Evolutionary conservation across 1,139 yeast genomes (phyloP).

Genomic region (Blastobotrys apis): DNA sequence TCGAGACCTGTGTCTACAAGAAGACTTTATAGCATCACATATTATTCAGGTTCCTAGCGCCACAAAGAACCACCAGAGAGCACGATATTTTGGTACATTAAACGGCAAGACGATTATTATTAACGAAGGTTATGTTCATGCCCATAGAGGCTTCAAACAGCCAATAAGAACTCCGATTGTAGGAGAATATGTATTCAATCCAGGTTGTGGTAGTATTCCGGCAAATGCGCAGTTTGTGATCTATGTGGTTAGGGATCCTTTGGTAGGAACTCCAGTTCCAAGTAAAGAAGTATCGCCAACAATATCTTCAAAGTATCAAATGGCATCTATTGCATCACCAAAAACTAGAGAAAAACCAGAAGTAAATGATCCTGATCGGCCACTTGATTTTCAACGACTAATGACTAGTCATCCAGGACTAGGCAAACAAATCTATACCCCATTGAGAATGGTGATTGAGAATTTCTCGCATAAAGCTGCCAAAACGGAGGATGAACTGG

Average conservation of each 20-base stretch:
- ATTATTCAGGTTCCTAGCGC: constrained; percentile 44
- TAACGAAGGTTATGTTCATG: constrained; percentile 50
- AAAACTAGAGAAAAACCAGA: background rate
- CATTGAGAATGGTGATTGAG: constrained; percentile 36
- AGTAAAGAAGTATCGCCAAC: constrained; percentile 25
- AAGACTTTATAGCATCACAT: constrained; percentile 70
- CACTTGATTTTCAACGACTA: constrained; percentile 24
- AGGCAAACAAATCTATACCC: constrained; percentile 30
- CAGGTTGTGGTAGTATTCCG: constrained; percentile 44
- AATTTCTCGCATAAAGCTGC: constrained; percentile 35
- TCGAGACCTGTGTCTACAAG: constrained; percentile 55
- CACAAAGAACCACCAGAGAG: constrained; percentile 40
- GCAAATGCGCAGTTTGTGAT: constrained; percentile 46
- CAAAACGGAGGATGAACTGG: constrained; percentile 35
- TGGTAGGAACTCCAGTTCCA: constrained; percentile 38
- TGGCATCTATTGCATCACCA: constrained; percentile 8
- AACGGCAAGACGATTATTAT: constrained; percentile 57
- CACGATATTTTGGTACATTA: constrained; percentile 52
- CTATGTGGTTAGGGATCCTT: constrained; percentile 45
- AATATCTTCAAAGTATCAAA: constrained; percentile 18
- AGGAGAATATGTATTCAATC: constrained; percentile 44
- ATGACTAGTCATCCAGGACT: constrained; percentile 30
- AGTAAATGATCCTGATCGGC: background rate
- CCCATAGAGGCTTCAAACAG: constrained; percentile 45
- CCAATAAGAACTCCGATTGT: constrained; percentile 46